Percentiles rank a stretch among this genome's conserved stretches.
Conservation (phyloP, 768 basidiomycete species). For the Kwoniella sp. region DNA sequence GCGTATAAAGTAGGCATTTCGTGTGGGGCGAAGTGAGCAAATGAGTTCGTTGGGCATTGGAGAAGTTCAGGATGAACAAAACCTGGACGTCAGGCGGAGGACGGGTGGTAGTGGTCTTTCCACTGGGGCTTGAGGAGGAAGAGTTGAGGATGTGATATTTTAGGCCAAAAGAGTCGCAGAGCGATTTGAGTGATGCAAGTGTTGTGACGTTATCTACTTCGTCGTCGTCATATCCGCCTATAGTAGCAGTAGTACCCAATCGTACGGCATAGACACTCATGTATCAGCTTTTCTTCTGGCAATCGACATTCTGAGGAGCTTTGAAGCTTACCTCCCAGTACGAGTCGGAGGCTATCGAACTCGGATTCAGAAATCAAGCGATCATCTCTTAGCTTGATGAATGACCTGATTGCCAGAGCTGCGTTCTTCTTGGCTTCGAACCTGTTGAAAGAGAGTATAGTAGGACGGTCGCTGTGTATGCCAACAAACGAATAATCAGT, state of each 20-base stretch:
- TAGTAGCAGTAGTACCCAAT: background rate
- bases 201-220: slow-evolving; percentile 78
- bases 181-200: slow-evolving; percentile 64
- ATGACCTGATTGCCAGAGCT: slow-evolving; percentile 76
- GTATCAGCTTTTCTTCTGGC: slow-evolving; percentile 1
- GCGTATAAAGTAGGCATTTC: slow-evolving; percentile 83
- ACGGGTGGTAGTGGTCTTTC: slow-evolving; percentile 3
- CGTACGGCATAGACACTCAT: background rate
- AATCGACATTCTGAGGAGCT: too few species aligned
- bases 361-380: slow-evolving; percentile 26
- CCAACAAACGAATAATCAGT: too few species aligned
- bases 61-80: slow-evolving; percentile 89
- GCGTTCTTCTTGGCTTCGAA: slow-evolving; percentile 96
- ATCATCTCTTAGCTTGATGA: slow-evolving; percentile 61
- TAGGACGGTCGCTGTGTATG: slow-evolving; percentile 71
- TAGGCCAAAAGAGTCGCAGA: slow-evolving; percentile 63
- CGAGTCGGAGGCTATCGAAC: slow-evolving; percentile 63
- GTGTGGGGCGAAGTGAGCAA: slow-evolving; percentile 71
- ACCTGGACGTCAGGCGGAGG: slow-evolving; percentile 60
- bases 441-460: slow-evolving; percentile 81
- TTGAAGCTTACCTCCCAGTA: slow-evolving; percentile 73
- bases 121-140: background rate
- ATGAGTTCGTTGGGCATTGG: slow-evolving; percentile 76
- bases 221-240: slow-evolving; percentile 88
- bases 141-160: slow-evolving; percentile 52